Base-by-base conservation (phyloP, 352 stramenopile species). In the Nothophytophthora sp. region DNA sequence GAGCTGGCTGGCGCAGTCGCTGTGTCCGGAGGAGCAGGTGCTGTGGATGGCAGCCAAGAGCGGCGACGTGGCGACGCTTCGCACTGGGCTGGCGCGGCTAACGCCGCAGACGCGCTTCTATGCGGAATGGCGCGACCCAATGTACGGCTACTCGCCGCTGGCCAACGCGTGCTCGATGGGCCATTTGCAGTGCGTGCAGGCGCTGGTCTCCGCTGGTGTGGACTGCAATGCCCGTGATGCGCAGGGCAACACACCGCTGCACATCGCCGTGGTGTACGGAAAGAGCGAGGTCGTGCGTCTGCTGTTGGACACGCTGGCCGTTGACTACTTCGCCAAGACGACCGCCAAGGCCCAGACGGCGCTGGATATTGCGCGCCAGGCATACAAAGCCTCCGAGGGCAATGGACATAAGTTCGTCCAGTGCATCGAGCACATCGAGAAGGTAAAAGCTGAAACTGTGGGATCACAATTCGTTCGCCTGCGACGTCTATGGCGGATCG, bases 401-500 rank as follows among this genome's bases (percentile, higher is more conserved):
- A 59, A 73, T 12, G 49, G 54, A 10, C 40, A 73, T 4, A 73
- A 71, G 33, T 80, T 72, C 27, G 66, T 87, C 46, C 63, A 85
- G 55, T 95, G 84, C 59, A 63, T 92, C 15, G 81, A 95, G 41
- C 60, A 88, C 15, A 58, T 95, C 25, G 84, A 95, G 51, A 87
- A 92, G 77, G 84, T 95, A 24, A n/a, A n/a, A n/a, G n/a, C n/a
- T n/a, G n/a, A n/a, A n/a, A n/a, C n/a, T n/a, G n/a, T n/a, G n/a
- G n/a, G n/a, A n/a, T n/a, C n/a, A n/a, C n/a, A n/a, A n/a, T n/a
- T n/a, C n/a, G n/a, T n/a, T n/a, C n/a, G n/a, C n/a, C n/a, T n/a
- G n/a, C n/a, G n/a, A n/a, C n/a, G n/a, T n/a, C n/a, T n/a, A n/a
- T n/a, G n/a, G n/a, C n/a, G n/a, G n/a, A n/a, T n/a, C n/a, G n/a